phyloP scores from a whole-genome alignment of 768 basidiomycete species.

The Plicaturopsis crispa region DNA sequence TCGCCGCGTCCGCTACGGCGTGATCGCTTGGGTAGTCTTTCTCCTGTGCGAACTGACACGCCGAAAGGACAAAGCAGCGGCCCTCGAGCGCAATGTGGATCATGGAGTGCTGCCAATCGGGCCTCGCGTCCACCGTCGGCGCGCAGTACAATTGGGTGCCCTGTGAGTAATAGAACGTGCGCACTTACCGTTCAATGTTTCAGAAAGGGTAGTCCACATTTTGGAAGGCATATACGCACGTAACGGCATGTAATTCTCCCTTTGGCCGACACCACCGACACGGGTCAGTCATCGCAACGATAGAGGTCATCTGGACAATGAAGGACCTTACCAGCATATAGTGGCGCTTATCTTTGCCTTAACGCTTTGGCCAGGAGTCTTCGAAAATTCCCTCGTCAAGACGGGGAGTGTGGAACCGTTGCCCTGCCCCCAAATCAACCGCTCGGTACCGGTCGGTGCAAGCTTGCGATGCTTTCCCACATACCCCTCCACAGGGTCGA shows the following conservation, averaged over 20 bases:
- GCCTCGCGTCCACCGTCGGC: constrained; percentile 56
- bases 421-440: constrained; percentile 58
- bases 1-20: constrained; percentile 28
- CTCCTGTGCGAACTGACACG: constrained; percentile 50
- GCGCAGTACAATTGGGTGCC: constrained; percentile 59
- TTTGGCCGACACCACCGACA: too few species aligned
- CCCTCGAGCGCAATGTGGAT: constrained; percentile 60
- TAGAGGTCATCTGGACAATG: not conserved
- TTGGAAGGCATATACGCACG: constrained; percentile 24
- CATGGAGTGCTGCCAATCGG: constrained; percentile 51
- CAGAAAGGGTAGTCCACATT: too few species aligned
- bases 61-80: constrained; percentile 60
- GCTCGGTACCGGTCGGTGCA: constrained; percentile 52
- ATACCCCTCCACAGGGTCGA: constrained; percentile 42
- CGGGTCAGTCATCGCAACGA: not conserved
- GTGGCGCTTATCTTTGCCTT: constrained; percentile 44
- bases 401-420: constrained; percentile 48
- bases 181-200: constrained; percentile 31
- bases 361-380: constrained; percentile 14
- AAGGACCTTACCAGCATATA: constrained; percentile 45
- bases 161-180: constrained; percentile 50
- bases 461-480: constrained; percentile 61
- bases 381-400: constrained; percentile 28
- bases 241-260: constrained; percentile 70
- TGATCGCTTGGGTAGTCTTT: constrained; percentile 45